A percentile compares a stretch with the other conserved stretches of the same genome.
These are phyloP conservation scores for Termitomyces sp. DNA, from an alignment of 768 basidiomycete species.

Conservation along the genomic window DNA sequence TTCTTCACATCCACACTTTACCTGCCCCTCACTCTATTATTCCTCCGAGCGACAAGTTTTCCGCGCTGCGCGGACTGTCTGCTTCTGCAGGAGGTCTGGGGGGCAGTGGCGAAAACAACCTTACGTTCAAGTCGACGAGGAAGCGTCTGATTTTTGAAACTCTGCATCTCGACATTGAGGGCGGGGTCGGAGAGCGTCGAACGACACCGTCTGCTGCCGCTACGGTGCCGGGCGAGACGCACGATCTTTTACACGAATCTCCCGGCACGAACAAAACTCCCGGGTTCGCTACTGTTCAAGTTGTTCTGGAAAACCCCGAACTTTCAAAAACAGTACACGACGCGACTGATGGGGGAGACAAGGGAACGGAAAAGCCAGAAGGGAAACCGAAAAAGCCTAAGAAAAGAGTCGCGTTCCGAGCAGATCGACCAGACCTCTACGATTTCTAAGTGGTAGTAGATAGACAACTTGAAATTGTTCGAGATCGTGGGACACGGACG, in stretches of 20 bases:
- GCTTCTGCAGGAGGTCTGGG: constrained; percentile 46
- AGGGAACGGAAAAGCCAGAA: constrained; percentile 15
- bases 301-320: constrained; percentile 38
- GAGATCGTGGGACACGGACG: not conserved
- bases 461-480: constrained; percentile 1
- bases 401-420: constrained; percentile 70
- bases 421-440: constrained; percentile 68
- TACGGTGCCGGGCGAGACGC: constrained; percentile 17
- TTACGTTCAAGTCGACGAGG: constrained; percentile 90
- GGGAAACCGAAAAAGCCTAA: constrained; percentile 43
- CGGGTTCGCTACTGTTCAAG: constrained; percentile 36
- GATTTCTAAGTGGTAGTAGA: constrained; percentile 50
- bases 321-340: not conserved
- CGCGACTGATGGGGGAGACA: constrained; percentile 11
- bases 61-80: constrained; percentile 77
- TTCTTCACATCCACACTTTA: constrained; percentile 73
- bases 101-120: constrained; percentile 90
- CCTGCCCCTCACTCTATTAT: constrained; percentile 73
- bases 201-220: constrained; percentile 44
- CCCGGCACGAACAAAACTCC: constrained; percentile 17
- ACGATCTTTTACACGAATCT: constrained; percentile 4
- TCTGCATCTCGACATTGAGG: constrained; percentile 81
- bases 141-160: constrained; percentile 90
- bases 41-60: constrained; percentile 79
- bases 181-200: constrained; percentile 76